phyloP scores from a whole-genome alignment of 805 yeast species.

The Schwanniomyces polymorphus region DNA sequence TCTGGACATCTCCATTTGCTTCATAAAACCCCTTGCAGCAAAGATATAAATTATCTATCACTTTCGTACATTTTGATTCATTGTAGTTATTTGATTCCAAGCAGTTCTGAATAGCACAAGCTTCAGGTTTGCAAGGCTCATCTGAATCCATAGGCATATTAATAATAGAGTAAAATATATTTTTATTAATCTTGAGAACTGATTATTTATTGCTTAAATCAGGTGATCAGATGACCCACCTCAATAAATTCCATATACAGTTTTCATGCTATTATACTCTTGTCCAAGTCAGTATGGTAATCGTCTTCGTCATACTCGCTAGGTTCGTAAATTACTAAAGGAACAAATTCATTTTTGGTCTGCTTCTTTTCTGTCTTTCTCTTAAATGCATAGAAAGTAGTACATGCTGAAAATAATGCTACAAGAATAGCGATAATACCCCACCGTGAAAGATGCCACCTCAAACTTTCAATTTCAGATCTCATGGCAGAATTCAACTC shows the following conservation, averaged over 20 bases:
- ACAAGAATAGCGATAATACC: conserved; percentile 77
- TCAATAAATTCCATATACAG: neutral
- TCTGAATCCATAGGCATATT: conserved; percentile 2
- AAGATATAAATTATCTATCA: conserved; percentile 67
- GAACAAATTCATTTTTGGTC: conserved; percentile 37
- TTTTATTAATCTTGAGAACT: neutral
- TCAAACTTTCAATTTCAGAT: conserved; percentile 80
- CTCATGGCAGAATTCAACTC: conserved; percentile 78
- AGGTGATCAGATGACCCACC: conserved; percentile 1
- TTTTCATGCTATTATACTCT: conserved; percentile 9
- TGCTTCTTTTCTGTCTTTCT: conserved; percentile 16
- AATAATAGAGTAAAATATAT: neutral
- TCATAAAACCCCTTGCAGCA: conserved; percentile 73
- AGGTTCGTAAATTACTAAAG: conserved; percentile 44
- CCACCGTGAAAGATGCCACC: conserved; percentile 92
- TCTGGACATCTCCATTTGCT: conserved; percentile 58
- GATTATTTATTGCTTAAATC: neutral
- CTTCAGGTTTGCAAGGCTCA: conserved; percentile 71
- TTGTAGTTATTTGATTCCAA: conserved; percentile 59
- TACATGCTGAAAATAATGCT: conserved; percentile 55
- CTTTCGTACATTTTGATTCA: conserved; percentile 70
- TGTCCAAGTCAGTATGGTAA: conserved; percentile 56
- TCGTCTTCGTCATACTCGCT: conserved; percentile 55
- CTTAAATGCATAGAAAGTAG: conserved; percentile 52
- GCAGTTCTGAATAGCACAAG: conserved; percentile 85